Evolutionary conservation across 495 filamentous ascomycete species (phyloP), one percentile per base, ranked within the genome.

Genomic region (Poronia punctata): DNA sequence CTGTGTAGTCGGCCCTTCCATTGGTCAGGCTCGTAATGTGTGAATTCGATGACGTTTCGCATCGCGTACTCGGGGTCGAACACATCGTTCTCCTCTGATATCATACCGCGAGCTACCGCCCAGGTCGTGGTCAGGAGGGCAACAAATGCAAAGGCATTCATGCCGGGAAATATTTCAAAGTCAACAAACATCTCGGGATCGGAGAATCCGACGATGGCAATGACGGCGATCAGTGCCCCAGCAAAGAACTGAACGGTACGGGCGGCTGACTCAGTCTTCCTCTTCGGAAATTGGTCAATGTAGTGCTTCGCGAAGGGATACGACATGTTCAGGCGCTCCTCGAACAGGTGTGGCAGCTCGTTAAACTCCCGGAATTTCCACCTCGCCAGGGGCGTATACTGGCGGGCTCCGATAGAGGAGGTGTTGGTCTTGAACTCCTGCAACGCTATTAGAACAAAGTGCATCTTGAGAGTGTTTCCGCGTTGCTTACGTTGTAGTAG

Each of bases 331-430:
- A 84, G 71, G 9, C 92, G 79, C 41, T 87, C 83, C 46, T 87
- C 75, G 52, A 95, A 98, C 1, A 97, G 67, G 65, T 97, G 92
- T 48, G 80, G 81, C 1, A 98, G 75, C 59, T 98, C 92, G 52
- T 98, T 98, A 71, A 97, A 97, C 59, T 97, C 90, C 35, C 92
- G 83, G 45, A 97, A 96, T 52, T 95, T 96, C 93, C 92, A 97
- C 58, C 93, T 84, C 2, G 93, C 92, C 34, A 95, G 74, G 2
- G 88, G 86, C 2, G 89, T 96, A 52, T 95, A 98, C 50, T 84
- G 81, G 10, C 92, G 80, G 16, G 86, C 82, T 11, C 83, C 83
- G 16, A 71, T 40, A 35, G 86, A 74, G 0, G 86, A 82, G 1
- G 92, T 90, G 46, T 94, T 93, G 55, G 83, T 88, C 62, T 95